Base-by-base conservation (phyloP, 2,329 filamentous ascomycete genomes). In the Chalaropsis ovoidea region DNA sequence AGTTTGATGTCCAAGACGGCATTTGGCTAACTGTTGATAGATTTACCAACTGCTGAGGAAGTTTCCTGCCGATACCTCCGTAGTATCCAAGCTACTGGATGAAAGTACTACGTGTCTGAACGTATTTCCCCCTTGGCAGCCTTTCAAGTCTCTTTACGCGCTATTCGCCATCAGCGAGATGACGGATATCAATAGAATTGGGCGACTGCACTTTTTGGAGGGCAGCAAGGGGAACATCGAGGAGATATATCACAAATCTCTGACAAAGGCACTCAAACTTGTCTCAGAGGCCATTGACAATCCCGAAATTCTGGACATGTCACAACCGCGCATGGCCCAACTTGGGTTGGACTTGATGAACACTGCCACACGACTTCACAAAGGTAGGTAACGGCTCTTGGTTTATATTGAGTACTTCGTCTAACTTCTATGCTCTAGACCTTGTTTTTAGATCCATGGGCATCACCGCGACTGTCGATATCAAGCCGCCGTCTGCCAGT, bases 141-240 rank as follows among this genome's bases (percentile, higher is more conserved):
- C 87, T 1, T 91, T 85, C 77, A 88, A 87, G 70, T 84, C 85
- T 1, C 78, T 91, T 0, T 95, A 92, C 72, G 86, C 87, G 2
- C 75, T 90, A 0, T 81, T 87, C 71, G 83, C 86, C 0, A 77
- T 95, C 47, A 77, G 79, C 24, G 80, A 84, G 65, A 87, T 86
- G 72, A 78, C 90, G 47, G 76, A 78, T 39, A 58, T n/a, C 39
- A 47, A 43, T 62, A 43, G 31, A 17, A 54, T 22, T 42, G 68
- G 58, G 52, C 67, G 65, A 43, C 68, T 68, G 11, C 65, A 49
- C 69, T 70, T 27, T 68, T 70, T 58, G 27, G 54, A 58, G 24
- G 54, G 54, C n/a, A n/a, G 54, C 54, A 58, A 35, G 5, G 54
- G 24, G 17, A 19, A 10, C 27, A 7, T 58, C 19, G 68, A 70